Conservation (phyloP, 148 eudicot species). For the Tetragonia tetragonoides region DNA sequence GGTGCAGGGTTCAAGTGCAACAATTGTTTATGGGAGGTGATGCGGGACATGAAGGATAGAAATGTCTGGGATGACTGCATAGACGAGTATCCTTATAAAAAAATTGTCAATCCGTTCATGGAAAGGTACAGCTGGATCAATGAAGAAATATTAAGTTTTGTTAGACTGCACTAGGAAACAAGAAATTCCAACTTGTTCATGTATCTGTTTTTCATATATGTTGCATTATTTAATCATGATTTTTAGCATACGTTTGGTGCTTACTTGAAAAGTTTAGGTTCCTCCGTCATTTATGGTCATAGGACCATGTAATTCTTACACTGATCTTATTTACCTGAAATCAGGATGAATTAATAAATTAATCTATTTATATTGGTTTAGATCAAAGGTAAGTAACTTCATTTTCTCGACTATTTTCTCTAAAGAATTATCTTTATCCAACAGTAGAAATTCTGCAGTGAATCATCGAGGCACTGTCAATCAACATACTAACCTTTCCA, state of each 20-base stretch:
- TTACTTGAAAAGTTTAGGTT: slow-evolving; percentile 14
- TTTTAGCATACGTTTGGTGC: not conserved
- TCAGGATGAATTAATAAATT: slow-evolving; percentile 7
- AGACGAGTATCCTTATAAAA: slow-evolving; percentile 48
- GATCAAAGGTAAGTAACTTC: not conserved
- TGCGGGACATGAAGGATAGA: slow-evolving; percentile 57
- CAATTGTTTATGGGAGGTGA: slow-evolving; percentile 83
- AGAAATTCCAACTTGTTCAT: not conserved
- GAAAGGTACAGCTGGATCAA: slow-evolving; percentile 78
- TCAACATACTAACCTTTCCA: not conserved
- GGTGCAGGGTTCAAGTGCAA: slow-evolving; percentile 95
- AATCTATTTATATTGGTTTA: not conserved
- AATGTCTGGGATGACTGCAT: slow-evolving; percentile 79
- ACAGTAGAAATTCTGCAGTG: not conserved
- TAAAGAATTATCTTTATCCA: not conserved
- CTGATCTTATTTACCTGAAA: slow-evolving; percentile 20
- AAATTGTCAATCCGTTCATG: slow-evolving; percentile 43
- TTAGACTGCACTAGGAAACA: slow-evolving; percentile 35
- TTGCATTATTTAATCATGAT: slow-evolving; percentile 1
- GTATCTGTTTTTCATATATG: slow-evolving; percentile 1
- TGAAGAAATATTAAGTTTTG: slow-evolving; percentile 44
- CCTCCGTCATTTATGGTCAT: slow-evolving; percentile 16
- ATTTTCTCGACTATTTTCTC: not conserved
- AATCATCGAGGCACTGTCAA: not conserved
- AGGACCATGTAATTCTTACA: slow-evolving; percentile 23